These are phyloP conservation scores for Vitis hybrid DNA, from an alignment of 177 flowering plant species.

Conservation along the genomic window DNA sequence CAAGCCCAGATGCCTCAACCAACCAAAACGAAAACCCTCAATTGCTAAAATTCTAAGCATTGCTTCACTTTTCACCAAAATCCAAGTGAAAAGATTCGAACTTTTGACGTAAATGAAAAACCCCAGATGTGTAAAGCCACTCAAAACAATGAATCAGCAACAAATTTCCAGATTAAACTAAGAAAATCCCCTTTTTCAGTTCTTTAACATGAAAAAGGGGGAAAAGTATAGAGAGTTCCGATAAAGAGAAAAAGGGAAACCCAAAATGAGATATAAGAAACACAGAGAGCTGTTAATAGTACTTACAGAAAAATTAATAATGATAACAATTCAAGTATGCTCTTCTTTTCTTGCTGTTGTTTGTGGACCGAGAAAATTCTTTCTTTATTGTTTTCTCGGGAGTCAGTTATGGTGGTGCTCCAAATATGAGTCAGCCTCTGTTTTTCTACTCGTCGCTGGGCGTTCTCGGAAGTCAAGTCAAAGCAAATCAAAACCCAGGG, in stretches of 20 bases:
- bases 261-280: constrained; percentile 4
- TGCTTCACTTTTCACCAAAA: constrained; percentile 4
- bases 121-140: constrained; percentile 13
- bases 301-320: constrained; percentile 14
- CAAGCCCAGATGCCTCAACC: background rate
- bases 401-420: background rate
- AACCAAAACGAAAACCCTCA: constrained; percentile 2
- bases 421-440: too few relatives aligned
- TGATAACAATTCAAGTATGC: background rate
- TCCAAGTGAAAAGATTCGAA: background rate
- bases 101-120: constrained; percentile 3
- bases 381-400: constrained; percentile 2
- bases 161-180: background rate
- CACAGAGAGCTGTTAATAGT: background rate
- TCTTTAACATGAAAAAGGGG: constrained; percentile 3
- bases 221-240: background rate
- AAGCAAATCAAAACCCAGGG: background rate
- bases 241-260: constrained; percentile 3
- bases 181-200: constrained; percentile 4
- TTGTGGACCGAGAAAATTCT: constrained; percentile 16
- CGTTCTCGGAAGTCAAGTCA: background rate
- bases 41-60: background rate
- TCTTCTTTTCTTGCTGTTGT: constrained; percentile 14
- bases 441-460: background rate
- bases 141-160: constrained; percentile 4